A percentile compares a stretch with the other conserved stretches of the same genome.
Evolutionary conservation across 257 asterid species (phyloP).

Genomic region (Nicotiana attenuata): DNA sequence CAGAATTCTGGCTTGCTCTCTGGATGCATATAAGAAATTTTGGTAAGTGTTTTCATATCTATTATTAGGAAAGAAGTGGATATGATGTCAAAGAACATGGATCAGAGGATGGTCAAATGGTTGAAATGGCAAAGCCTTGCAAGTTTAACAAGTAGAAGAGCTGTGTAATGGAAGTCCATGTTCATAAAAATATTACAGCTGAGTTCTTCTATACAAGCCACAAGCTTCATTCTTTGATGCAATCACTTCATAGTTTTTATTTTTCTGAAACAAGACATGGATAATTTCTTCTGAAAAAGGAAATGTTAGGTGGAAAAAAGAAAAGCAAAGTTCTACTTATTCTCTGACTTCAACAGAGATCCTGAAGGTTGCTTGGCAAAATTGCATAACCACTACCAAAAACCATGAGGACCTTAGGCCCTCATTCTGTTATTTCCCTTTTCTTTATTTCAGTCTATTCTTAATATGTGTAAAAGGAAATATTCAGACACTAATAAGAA

Average conservation of each 20-base stretch:
- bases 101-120: background rate
- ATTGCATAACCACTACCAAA: background rate
- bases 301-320: background rate
- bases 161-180: background rate
- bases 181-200: background rate
- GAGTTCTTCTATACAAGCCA: background rate
- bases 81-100: background rate
- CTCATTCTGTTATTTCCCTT: background rate
- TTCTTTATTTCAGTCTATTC: background rate
- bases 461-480: background rate
- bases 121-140: background rate
- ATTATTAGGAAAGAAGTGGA: background rate
- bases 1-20: slow-evolving; percentile 51
- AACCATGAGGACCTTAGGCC: slow-evolving; percentile 2
- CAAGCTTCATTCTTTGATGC: background rate
- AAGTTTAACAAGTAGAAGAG: background rate
- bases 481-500: background rate
- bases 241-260: background rate
- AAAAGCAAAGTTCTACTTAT: background rate
- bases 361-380: background rate
- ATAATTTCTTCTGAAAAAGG: background rate
- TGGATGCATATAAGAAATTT: slow-evolving; percentile 35
- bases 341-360: background rate
- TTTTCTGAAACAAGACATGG: background rate
- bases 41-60: slow-evolving; percentile 7